Evolutionary conservation across 495 filamentous ascomycete species (phyloP).

Genomic region (Penicillium egyptiacum): DNA sequence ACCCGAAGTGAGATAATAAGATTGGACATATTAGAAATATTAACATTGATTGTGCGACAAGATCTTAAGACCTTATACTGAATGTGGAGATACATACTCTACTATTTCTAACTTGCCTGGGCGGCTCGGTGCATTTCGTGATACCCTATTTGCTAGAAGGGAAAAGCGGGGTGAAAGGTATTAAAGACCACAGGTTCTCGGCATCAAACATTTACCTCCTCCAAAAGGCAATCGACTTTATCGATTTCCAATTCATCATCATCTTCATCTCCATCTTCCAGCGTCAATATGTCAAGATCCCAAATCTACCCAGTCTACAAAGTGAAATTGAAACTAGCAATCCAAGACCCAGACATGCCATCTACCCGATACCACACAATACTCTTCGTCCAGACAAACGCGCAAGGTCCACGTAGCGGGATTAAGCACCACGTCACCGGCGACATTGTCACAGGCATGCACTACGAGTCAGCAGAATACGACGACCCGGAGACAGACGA

Average conservation of each 20-base stretch:
- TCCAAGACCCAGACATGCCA: conserved; percentile 29
- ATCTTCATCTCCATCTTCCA: background rate
- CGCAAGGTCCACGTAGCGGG: conserved; percentile 17
- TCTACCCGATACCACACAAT: conserved; percentile 27
- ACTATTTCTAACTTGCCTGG: background rate
- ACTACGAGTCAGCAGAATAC: conserved; percentile 14
- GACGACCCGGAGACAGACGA: conserved; percentile 17
- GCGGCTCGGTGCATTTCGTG: background rate
- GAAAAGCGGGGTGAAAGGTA: background rate
- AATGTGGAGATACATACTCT: background rate
- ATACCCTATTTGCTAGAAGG: background rate
- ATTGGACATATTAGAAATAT: background rate
- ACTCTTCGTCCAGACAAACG: conserved; percentile 31
- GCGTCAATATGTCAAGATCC: conserved; percentile 5
- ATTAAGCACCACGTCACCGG: conserved; percentile 32
- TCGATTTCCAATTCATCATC: background rate
- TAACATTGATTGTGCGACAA: background rate
- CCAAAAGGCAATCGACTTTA: background rate
- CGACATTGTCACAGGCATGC: conserved; percentile 33
- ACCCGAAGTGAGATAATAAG: background rate
- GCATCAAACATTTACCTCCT: background rate
- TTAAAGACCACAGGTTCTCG: background rate
- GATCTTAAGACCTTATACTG: background rate
- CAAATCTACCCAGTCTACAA: conserved; percentile 25
- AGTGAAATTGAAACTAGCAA: conserved; percentile 19